Percentiles rank a stretch among this genome's conserved stretches.
Conservation (phyloP, 306 rosid genomes). For the Rosa chinensis region DNA sequence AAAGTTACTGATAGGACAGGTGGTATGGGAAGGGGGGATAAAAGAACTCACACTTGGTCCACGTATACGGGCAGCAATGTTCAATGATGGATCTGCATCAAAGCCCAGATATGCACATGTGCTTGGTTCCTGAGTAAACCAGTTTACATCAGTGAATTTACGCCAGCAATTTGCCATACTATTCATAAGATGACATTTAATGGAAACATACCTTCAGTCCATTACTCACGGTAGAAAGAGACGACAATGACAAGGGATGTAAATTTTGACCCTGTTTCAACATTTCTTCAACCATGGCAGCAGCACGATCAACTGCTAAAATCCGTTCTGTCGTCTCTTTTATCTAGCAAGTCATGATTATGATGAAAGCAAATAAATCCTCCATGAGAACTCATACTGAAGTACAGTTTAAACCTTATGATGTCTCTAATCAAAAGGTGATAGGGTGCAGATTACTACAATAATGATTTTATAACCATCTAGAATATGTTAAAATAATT, state of each 20-base stretch:
- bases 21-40: constrained; percentile 6
- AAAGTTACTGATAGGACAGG: constrained; percentile 10
- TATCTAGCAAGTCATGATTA: constrained; percentile 48
- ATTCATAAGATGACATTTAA: constrained; percentile 18
- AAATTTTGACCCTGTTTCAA: constrained; percentile 59
- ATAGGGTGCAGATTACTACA: background rate
- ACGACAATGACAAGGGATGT: constrained; percentile 40
- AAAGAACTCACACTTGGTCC: constrained; percentile 85
- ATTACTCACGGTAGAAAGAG: constrained; percentile 37
- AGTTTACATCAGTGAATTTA: constrained; percentile 26
- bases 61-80: constrained; percentile 78
- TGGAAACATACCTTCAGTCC: constrained; percentile 54
- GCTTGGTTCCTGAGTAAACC: constrained; percentile 52
- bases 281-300: constrained; percentile 95
- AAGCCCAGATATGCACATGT: constrained; percentile 77
- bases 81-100: constrained; percentile 75
- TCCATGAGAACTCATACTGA: background rate
- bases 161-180: constrained; percentile 16
- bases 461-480: background rate
- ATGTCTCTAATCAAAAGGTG: background rate
- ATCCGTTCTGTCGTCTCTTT: constrained; percentile 86
- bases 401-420: background rate
- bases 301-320: constrained; percentile 86
- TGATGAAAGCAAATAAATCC: constrained; percentile 25
- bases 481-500: background rate